A percentile compares a stretch with the other conserved stretches of the same genome.
Conservation (phyloP, 805 yeast species). For the Lipomyces orientalis region DNA sequence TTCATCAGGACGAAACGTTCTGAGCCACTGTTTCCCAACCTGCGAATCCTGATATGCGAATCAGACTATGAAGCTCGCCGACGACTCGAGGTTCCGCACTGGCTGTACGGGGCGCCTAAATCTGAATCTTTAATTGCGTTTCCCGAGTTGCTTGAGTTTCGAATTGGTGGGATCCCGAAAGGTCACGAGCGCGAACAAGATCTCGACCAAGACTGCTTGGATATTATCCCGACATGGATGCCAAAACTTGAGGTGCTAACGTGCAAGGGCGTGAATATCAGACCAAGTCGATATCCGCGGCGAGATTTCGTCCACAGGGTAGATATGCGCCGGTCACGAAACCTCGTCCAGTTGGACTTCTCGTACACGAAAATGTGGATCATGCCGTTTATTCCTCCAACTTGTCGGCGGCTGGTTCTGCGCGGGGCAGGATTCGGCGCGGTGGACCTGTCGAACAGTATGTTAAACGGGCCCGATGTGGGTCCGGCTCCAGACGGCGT, state of each 20-base stretch:
- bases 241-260: slow-evolving; percentile 26
- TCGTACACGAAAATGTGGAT: slow-evolving; percentile 28
- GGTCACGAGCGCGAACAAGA: slow-evolving; percentile 23
- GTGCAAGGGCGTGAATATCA: slow-evolving; percentile 27
- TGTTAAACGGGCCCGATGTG: slow-evolving; percentile 20
- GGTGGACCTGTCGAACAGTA: slow-evolving; percentile 22
- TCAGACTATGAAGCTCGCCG: slow-evolving; percentile 29
- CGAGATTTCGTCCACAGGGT: slow-evolving; percentile 27
- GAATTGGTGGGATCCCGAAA: slow-evolving; percentile 15
- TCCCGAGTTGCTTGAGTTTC: slow-evolving; percentile 26
- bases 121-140: slow-evolving; percentile 21
- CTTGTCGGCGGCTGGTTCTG: slow-evolving; percentile 23
- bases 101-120: slow-evolving; percentile 22
- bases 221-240: slow-evolving; percentile 27
- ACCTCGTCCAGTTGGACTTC: slow-evolving; percentile 15
- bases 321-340: slow-evolving; percentile 19
- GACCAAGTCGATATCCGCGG: slow-evolving; percentile 23
- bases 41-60: slow-evolving; percentile 20
- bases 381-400: slow-evolving; percentile 26
- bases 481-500: slow-evolving; percentile 3
- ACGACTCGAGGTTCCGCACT: slow-evolving; percentile 28
- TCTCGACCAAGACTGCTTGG: slow-evolving; percentile 30
- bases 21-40: slow-evolving; percentile 21
- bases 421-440: slow-evolving; percentile 30
- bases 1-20: slow-evolving; percentile 23